A percentile compares a stretch with the other conserved stretches of the same genome.
These are phyloP conservation scores for Lactarius deliciosus DNA, from an alignment of 768 basidiomycete genomes.

Conservation along the genomic window DNA sequence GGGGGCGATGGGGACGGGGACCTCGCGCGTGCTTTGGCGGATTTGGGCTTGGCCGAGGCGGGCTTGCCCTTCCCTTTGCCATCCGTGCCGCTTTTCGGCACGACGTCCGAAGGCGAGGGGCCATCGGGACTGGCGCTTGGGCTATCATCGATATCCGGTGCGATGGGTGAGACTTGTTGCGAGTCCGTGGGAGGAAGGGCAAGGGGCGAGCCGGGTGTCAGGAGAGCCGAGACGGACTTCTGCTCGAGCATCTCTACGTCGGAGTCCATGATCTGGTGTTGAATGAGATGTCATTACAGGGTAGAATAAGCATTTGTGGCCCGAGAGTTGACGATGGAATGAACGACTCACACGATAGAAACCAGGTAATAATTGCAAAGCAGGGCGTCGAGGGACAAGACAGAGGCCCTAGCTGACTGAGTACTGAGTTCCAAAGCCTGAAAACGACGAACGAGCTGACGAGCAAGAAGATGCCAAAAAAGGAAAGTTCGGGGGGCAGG, in stretches of 20 bases:
- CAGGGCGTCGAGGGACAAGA: not conserved
- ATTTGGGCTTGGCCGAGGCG: slow-evolving; percentile 48
- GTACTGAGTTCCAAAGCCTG: slow-evolving; percentile 11
- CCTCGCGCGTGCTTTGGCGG: slow-evolving; percentile 45
- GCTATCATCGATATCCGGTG: slow-evolving; percentile 16
- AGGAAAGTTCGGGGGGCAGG: slow-evolving; percentile 35
- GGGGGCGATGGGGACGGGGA: slow-evolving; percentile 63
- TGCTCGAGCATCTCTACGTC: slow-evolving; percentile 24
- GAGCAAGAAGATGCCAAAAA: slow-evolving; percentile 35
- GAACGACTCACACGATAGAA: not conserved
- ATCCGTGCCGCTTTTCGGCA: slow-evolving; percentile 28
- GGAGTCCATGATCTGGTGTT: slow-evolving; percentile 14
- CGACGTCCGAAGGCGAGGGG: slow-evolving; percentile 29
- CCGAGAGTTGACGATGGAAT: not conserved
- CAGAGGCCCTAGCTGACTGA: not conserved
- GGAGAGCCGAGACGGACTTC: slow-evolving; percentile 15
- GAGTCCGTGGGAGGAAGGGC: slow-evolving; percentile 23
- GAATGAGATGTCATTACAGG: not conserved
- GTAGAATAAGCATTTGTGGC: not conserved
- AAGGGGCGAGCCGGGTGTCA: slow-evolving; percentile 9
- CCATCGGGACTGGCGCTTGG: slow-evolving; percentile 29
- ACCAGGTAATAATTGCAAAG: not conserved
- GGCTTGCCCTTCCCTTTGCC: slow-evolving; percentile 30
- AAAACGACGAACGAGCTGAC: slow-evolving; percentile 19
- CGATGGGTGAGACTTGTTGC: slow-evolving; percentile 12